These are phyloP conservation scores for Thalassiosira sp. DNA, from an alignment of 352 stramenopile species.

Conservation along the genomic window DNA sequence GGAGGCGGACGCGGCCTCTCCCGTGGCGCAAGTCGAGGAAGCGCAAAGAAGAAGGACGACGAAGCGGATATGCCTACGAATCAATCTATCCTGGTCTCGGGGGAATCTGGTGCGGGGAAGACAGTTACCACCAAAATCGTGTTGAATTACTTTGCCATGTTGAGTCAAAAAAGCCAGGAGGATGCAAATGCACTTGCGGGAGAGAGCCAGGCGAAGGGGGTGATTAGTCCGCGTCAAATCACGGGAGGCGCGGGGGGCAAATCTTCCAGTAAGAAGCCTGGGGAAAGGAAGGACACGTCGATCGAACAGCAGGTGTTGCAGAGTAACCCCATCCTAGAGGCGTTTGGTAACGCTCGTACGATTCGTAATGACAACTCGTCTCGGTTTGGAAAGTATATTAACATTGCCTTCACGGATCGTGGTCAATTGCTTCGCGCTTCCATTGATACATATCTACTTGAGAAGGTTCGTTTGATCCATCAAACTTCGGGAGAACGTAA, in stretches of 20 bases:
- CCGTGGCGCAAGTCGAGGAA: neutral
- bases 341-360: conserved; percentile 95
- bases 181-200: conserved; percentile 13
- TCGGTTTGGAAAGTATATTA: conserved; percentile 93
- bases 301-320: conserved; percentile 90
- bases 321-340: conserved; percentile 91
- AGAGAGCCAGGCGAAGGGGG: neutral
- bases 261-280: neutral
- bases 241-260: neutral
- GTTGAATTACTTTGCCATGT: conserved; percentile 93
- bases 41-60: neutral
- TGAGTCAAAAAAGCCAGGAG: conserved; percentile 59
- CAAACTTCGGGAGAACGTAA: conserved; percentile 93
- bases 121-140: conserved; percentile 97
- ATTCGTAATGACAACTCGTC: conserved; percentile 95
- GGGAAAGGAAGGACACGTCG: conserved; percentile 47
- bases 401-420: conserved; percentile 85
- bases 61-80: conserved; percentile 74
- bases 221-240: conserved; percentile 4
- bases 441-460: conserved; percentile 95
- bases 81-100: conserved; percentile 90
- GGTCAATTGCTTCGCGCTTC: conserved; percentile 71
- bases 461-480: conserved; percentile 96
- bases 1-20: conserved; percentile 6
- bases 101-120: conserved; percentile 93